Evolutionary conservation across 2,329 filamentous ascomycete species (phyloP), one percentile per base, ranked within the genome.

Genomic region (Cladophialophora exuberans): DNA sequence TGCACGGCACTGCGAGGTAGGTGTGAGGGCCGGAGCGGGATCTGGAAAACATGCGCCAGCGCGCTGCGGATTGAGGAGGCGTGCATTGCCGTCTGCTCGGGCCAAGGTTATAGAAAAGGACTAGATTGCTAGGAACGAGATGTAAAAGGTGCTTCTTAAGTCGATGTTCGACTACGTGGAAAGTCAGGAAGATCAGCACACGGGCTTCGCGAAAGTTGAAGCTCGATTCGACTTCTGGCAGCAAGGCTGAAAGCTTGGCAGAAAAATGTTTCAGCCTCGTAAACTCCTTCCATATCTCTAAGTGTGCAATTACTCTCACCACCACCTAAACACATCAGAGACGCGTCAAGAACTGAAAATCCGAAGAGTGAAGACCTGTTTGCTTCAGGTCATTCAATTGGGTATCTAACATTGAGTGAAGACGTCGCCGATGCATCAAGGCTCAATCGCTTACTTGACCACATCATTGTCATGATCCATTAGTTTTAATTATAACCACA

Each of bases 41-140:
- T 73, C 43, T 68, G 70, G 65, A 78, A 76, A 33, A 72, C 73
- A 43, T 70, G 73, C 59, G 74, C 73, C 53, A 79, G 68, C 3
- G 72, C 76, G 57, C 72, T 68, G 60, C 77, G 73, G 4, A 73
- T 63, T 4, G 72, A 73, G 39, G 69, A 75, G 61, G 69, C 66
- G 39, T 72, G 67, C 62, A 67, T 65, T 33, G 28, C 13, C 13
- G 28, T 13, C 13, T 13, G 7, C 28, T 6, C 6, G 28, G 6
- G 13, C 13, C 28, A 7, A 13, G 6, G 13, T 31, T 31, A 13
- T 31, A n/a, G 35, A 9, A 13, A 9, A 15, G 7, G n/a, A 15
- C n/a, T n/a, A n/a, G n/a, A n/a, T n/a, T n/a, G n/a, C n/a, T n/a
- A n/a, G n/a, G n/a, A n/a, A n/a, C n/a, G n/a, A n/a, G n/a, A n/a